Base-by-base conservation (phyloP, 805 yeast genomes). In the Ogataea paradorogensis region DNA sequence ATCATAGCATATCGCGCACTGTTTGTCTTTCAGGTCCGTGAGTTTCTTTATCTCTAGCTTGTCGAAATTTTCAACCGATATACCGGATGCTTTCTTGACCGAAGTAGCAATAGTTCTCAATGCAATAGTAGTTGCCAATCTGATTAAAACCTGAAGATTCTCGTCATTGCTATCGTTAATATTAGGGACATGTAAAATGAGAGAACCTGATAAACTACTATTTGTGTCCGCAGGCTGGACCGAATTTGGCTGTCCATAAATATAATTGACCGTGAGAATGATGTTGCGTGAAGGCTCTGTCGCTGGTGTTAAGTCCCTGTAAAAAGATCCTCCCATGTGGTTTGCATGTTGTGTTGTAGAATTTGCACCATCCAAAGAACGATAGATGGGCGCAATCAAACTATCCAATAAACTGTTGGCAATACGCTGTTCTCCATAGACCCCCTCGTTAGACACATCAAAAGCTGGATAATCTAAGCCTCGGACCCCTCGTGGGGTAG, bases 111-210 rank as follows among this genome's bases (percentile, higher is more conserved):
- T 74, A 11, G 86, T 78, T 27, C 82, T 65, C 56, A 81, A 69
- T 1, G 89, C 89, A 59, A 83, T 71, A 18, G 79, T 78, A 0
- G 90, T 81, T 2, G 89, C 88, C 41, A 83, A 61, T 20, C 81
- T 67, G 9, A 84, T 74, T 39, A 83, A 68, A 25, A 75, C 78
- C 52, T 77, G 80, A 23, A 82, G 65, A 25, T 76, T 70, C 26
- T 73, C 71, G n/a, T 80, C 82, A 38, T 81, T 77, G 22, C 79
- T 67, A 42, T 77, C 76, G 13, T 70, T 61, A 30, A 78, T 78
- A 50, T 81, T 80, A n/a, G 89, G 86, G 22, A 83, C 76, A 28
- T 81, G 76, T 50, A 83, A 62, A 24, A 80, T 71, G 25, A 83
- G 63, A 1, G 84, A 73, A 0, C 87, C 87, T 0, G 78, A 64